Conservation (phyloP, 805 yeast genomes). For the Cyberlindnera mycetangii region DNA sequence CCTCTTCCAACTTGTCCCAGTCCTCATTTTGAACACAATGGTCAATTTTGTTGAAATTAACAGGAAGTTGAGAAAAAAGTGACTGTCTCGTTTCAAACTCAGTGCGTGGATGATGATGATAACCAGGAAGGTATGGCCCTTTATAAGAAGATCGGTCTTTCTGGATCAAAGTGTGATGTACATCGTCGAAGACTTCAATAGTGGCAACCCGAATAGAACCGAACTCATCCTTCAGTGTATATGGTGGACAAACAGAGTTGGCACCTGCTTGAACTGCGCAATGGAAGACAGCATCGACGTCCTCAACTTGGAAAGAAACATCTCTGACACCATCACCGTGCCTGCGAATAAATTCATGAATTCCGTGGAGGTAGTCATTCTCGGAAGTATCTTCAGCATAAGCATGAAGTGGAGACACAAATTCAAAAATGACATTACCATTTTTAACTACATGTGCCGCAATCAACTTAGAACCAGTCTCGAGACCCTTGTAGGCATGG, state of each 20-base stretch:
- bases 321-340: conserved; percentile 88
- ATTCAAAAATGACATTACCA: conserved; percentile 49
- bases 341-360: conserved; percentile 42
- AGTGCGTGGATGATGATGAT: conserved; percentile 8
- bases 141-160: conserved; percentile 24
- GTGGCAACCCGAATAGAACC: conserved; percentile 56
- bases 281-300: conserved; percentile 42
- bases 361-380: conserved; percentile 29
- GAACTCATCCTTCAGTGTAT: conserved; percentile 35
- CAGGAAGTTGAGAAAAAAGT: neutral
- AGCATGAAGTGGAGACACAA: conserved; percentile 37
- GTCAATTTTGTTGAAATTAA: conserved; percentile 51
- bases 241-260: conserved; percentile 31
- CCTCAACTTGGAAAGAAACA: conserved; percentile 60
- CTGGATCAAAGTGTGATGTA: conserved; percentile 67
- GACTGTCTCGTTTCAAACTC: neutral
- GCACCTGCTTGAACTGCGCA: conserved; percentile 57
- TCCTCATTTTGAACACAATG: conserved; percentile 80
- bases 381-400: conserved; percentile 22
- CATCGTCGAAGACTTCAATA: conserved; percentile 55
- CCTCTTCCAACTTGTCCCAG: conserved; percentile 61
- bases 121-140: conserved; percentile 54
- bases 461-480: conserved; percentile 55
- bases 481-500: conserved; percentile 64
- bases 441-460: conserved; percentile 61